Evolutionary conservation across 495 filamentous ascomycete species (phyloP).

Genomic region (Tetracladium setigerum): DNA sequence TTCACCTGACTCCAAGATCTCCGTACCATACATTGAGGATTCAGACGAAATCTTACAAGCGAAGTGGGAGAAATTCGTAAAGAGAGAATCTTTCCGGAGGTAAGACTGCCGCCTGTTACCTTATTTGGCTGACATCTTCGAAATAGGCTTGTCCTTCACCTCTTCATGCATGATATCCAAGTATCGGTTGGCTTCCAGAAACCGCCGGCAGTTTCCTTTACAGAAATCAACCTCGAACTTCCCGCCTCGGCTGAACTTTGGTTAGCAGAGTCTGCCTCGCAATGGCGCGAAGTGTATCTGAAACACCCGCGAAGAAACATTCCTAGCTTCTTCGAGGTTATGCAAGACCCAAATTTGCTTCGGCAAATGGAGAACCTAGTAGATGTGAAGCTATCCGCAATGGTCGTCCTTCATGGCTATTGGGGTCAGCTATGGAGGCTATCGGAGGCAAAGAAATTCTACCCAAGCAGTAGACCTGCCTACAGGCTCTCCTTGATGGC

Average conservation of each 20-base stretch:
- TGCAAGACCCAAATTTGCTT: slow-evolving; percentile 2
- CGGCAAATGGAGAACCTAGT: slow-evolving; percentile 29
- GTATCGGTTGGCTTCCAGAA: slow-evolving; percentile 36
- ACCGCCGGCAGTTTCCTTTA: slow-evolving; percentile 42
- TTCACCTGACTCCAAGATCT: slow-evolving; percentile 21
- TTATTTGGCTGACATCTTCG: background rate
- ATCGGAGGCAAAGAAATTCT: slow-evolving; percentile 40
- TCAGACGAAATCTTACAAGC: slow-evolving; percentile 25
- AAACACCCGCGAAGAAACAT: slow-evolving; percentile 8
- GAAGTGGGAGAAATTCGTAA: background rate
- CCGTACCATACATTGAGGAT: slow-evolving; percentile 25
- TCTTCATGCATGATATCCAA: slow-evolving; percentile 42
- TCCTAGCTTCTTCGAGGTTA: background rate
- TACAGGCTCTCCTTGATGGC: background rate
- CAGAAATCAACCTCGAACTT: slow-evolving; percentile 41
- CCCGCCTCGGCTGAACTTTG: slow-evolving; percentile 35
- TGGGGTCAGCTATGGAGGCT: slow-evolving; percentile 52
- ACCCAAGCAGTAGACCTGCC: background rate
- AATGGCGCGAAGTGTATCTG: slow-evolving; percentile 38
- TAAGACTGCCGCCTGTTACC: background rate
- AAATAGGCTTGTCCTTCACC: slow-evolving; percentile 32
- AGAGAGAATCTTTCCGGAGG: slow-evolving; percentile 1
- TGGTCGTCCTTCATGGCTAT: slow-evolving; percentile 47
- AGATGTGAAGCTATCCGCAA: slow-evolving; percentile 42
- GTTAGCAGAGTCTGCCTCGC: slow-evolving; percentile 34